Evolutionary conservation across 2,329 filamentous ascomycete species (phyloP).

Genomic region (Xylaria sp.): DNA sequence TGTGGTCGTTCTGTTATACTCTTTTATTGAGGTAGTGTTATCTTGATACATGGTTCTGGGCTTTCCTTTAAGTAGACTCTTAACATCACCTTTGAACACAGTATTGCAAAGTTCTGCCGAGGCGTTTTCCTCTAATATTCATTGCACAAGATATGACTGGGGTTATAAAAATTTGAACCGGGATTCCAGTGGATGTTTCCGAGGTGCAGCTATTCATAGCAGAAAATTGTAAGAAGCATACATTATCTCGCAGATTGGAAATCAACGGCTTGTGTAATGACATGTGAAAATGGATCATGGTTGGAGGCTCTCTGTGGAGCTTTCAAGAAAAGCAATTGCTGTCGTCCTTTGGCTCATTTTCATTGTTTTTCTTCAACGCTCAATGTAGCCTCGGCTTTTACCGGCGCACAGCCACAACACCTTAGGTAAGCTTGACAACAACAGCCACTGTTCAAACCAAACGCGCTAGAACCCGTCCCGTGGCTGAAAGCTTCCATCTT

Average conservation of each 20-base stretch:
- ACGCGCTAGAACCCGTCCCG: conserved; percentile 11
- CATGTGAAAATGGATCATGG: conserved; percentile 34
- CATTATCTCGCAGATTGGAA: background rate
- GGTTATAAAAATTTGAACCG: conserved; percentile 17
- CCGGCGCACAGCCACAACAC: conserved; percentile 15
- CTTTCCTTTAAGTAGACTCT: background rate
- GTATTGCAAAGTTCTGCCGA: conserved; percentile 7
- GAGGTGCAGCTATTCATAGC: conserved; percentile 7
- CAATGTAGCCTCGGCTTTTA: conserved; percentile 9
- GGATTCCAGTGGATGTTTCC: conserved; percentile 1
- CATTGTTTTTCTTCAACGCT: background rate
- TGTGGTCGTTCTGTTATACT: background rate
- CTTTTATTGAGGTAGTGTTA: background rate
- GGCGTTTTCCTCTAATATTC: conserved; percentile 10
- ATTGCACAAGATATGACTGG: conserved; percentile 1
- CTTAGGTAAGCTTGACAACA: conserved; percentile 7
- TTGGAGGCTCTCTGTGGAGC: conserved; percentile 16
- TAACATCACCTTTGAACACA: background rate
- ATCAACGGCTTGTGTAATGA: background rate
- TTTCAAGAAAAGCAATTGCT: background rate
- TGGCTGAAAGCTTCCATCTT: conserved; percentile 31
- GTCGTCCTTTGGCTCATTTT: background rate
- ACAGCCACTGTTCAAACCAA: conserved; percentile 15
- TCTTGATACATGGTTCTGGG: background rate
- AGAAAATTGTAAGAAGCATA: background rate